Base-by-base conservation (phyloP, 129 eudicot genomes). In the Tanacetum coccineum region DNA sequence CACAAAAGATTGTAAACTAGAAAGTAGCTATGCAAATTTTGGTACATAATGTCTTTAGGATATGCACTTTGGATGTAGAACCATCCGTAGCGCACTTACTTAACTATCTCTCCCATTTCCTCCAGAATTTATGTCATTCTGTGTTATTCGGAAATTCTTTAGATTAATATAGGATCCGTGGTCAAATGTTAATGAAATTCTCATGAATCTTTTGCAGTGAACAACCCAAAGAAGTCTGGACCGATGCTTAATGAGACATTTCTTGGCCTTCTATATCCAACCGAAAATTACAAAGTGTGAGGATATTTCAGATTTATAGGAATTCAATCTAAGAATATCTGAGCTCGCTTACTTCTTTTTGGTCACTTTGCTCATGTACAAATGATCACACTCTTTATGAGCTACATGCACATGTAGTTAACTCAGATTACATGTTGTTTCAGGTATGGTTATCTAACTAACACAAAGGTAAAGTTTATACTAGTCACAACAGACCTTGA, bases 401-500 rank as follows among this genome's bases (percentile, higher is more conserved):
- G 25, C 45, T 48, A 53, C 19, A 42, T 40, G 42, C 42, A 6
- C 25, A 22, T 47, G 30, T 42, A 58, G 19, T 72, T 47, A 74
- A 67, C 76, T 68, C 59, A n/a, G 32, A 48, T 61, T 81, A 12
- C 46, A 68, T 74, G 36, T 59, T 66, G 58, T 44, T 57, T 74
- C 81, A 93, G 99, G 84, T 93, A 89, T 76, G 99, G 99, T 62
- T 94, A 94, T 80, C 75, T 94, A 71, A 94, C 99, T 28, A 89
- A 94, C 67, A 94, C 99, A n/a, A 94, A 94, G 83, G 99, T 94
- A 69, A 94, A 94, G 79, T 89, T 94, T 74, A 89, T 94, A 67
- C 77, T 94, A 81, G 97, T 94, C 70, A 89, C 99, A 66, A 89
- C 99, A 61, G 99, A 94, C 66, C 84, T 89, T 67, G 94, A 89